Percentiles rank a stretch among this genome's conserved stretches.
Evolutionary conservation across 2,329 filamentous ascomycete genomes (phyloP).

Genomic region (Calonectria hawksworthii): DNA sequence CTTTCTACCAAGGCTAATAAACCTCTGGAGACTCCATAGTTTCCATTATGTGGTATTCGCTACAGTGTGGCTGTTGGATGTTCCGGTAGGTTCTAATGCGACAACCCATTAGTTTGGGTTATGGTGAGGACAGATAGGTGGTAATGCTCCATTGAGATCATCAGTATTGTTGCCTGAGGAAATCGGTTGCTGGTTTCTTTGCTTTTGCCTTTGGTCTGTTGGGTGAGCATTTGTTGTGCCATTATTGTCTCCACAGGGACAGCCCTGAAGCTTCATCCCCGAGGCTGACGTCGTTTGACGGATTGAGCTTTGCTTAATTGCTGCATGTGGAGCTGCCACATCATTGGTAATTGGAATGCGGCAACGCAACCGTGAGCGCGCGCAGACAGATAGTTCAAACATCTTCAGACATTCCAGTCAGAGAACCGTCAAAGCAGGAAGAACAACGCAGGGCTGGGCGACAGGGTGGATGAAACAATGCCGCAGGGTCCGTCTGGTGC

Average conservation of each 20-base stretch:
- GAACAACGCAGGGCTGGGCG: constrained; percentile 18
- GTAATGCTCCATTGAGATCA: not conserved
- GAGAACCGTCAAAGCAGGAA: not conserved
- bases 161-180: not conserved
- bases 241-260: not conserved
- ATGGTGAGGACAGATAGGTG: not conserved
- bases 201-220: not conserved
- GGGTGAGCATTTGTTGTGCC: not conserved
- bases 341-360: constrained; percentile 14
- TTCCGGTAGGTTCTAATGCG: no score
- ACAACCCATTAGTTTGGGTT: no score
- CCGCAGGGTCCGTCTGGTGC: constrained; percentile 37
- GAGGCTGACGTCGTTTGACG: not conserved
- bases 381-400: not conserved
- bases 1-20: no score
- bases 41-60: no score
- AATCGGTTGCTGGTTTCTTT: not conserved
- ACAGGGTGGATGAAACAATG: constrained; percentile 34
- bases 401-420: not conserved
- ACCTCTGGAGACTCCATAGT: no score
- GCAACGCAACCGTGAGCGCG: not conserved
- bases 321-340: not conserved
- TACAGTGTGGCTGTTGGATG: no score
- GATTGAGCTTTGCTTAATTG: not conserved
- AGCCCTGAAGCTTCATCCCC: not conserved